Evolutionary conservation across 2,329 filamentous ascomycete genomes (phyloP).

Genomic region (Diaporthe vaccinii): DNA sequence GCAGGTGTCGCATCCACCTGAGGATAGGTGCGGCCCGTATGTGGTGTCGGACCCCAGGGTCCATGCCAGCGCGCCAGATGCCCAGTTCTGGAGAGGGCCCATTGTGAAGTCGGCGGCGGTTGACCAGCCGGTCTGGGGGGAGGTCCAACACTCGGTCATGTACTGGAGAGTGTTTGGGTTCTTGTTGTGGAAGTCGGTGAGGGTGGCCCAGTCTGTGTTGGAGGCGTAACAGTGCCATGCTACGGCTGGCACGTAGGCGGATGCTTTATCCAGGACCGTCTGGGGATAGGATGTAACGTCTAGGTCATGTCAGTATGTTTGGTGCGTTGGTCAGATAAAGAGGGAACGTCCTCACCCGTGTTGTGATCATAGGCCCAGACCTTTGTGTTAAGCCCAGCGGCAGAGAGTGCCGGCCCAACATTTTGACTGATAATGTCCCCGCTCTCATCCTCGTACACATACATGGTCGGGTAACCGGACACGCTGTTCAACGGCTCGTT

Average conservation of each 20-base stretch:
- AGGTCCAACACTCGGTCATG: conserved; percentile 64
- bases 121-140: conserved; percentile 52
- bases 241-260: conserved; percentile 50
- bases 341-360: conserved; percentile 46
- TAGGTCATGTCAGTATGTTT: conserved; percentile 14
- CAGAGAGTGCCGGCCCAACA: conserved; percentile 54
- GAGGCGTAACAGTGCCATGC: conserved; percentile 60
- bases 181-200: conserved; percentile 55
- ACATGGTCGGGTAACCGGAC: conserved; percentile 55
- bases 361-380: conserved; percentile 63
- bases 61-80: conserved; percentile 59
- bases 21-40: conserved; percentile 58
- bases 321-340: background rate
- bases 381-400: conserved; percentile 55
- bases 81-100: conserved; percentile 65
- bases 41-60: conserved; percentile 58
- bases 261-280: conserved; percentile 53
- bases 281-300: conserved; percentile 53
- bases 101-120: conserved; percentile 58
- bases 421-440: conserved; percentile 53
- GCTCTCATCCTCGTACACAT: conserved; percentile 54
- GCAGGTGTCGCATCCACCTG: conserved; percentile 57
- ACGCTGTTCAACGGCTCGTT: conserved; percentile 59
- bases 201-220: conserved; percentile 52
- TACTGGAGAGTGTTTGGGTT: conserved; percentile 58